A percentile compares a stretch with the other conserved stretches of the same genome.
These are phyloP conservation scores for Phallus indusiatus DNA, from an alignment of 768 basidiomycete genomes.

Conservation along the genomic window DNA sequence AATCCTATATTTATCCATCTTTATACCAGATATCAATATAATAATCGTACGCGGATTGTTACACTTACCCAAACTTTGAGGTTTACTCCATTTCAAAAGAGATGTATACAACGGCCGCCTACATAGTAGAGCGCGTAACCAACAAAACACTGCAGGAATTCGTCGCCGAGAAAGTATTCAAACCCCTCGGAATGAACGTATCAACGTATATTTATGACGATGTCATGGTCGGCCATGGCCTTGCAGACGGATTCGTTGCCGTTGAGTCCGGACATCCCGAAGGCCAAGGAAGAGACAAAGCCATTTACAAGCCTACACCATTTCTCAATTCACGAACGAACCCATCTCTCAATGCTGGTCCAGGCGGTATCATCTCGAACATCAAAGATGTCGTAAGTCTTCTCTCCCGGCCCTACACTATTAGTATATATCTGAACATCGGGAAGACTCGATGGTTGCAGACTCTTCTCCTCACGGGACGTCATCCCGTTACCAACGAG, in stretches of 20 bases:
- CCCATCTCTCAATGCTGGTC: conserved; percentile 23
- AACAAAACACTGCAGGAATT: conserved; percentile 28
- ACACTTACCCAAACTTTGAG: not conserved
- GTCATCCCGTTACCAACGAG: conserved; percentile 20
- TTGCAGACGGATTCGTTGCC: conserved; percentile 13
- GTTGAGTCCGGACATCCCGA: conserved; percentile 23
- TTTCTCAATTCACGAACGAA: conserved; percentile 20
- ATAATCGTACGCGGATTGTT: not conserved
- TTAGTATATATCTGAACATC: not conserved
- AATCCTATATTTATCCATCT: not conserved
- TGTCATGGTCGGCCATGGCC: conserved; percentile 23
- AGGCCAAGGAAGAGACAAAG: conserved; percentile 18
- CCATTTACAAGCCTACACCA: conserved; percentile 16
- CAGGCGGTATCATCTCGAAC: conserved; percentile 36
- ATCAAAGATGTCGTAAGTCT: conserved; percentile 32
- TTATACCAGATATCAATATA: not conserved
- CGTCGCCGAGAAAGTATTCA: conserved; percentile 31
- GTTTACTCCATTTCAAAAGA: conserved; percentile 9
- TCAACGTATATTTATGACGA: conserved; percentile 29
- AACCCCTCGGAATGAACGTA: conserved; percentile 30
- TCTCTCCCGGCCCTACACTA: not conserved
- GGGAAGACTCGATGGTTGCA: conserved; percentile 31
- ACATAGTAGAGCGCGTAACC: conserved; percentile 27
- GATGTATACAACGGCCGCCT: conserved; percentile 30
- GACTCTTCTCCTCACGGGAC: conserved; percentile 26